phyloP scores from a whole-genome alignment of 495 filamentous ascomycete genomes.

The Xylaria bambusicola region DNA sequence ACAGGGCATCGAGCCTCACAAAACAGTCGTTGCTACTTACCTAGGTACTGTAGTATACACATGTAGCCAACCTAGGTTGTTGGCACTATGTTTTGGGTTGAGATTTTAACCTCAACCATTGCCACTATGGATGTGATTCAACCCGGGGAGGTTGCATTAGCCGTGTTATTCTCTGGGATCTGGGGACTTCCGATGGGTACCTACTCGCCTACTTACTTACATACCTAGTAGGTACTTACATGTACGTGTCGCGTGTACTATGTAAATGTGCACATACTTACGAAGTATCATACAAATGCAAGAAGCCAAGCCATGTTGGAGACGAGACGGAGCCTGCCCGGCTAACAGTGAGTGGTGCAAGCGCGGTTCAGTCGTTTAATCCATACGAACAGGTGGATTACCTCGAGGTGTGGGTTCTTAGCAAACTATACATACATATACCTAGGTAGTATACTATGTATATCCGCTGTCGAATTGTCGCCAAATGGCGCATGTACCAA shows the following conservation, averaged over 20 bases:
- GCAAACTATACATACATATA: not conserved
- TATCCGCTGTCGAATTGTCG: too few relatives aligned
- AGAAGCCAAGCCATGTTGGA: constrained; percentile 9
- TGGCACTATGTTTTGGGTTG: not conserved
- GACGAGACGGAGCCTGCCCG: constrained; percentile 3
- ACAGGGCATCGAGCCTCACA: not conserved
- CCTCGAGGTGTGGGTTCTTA: not conserved
- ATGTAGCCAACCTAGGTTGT: too few relatives aligned
- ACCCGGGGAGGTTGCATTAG: constrained; percentile 9
- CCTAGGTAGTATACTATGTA: not conserved
- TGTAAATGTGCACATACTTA: too few relatives aligned
- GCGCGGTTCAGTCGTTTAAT: too few relatives aligned
- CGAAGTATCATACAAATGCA: constrained; percentile 10
- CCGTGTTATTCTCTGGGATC: not conserved
- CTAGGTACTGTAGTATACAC: too few relatives aligned
- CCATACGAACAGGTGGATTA: constrained; percentile 4
- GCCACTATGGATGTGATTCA: not conserved
- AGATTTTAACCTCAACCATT: not conserved
- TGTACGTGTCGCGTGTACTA: too few relatives aligned
- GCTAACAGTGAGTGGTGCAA: too few relatives aligned
- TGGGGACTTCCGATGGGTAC: not conserved
- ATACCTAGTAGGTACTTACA: too few relatives aligned
- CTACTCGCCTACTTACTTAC: too few relatives aligned
- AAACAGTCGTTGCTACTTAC: too few relatives aligned
- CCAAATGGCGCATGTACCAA: too few relatives aligned